A percentile compares a stretch with the other conserved stretches of the same genome.
These are phyloP conservation scores for Wickerhamiella infanticola DNA, from an alignment of 1,139 yeast genomes.

Conservation along the genomic window DNA sequence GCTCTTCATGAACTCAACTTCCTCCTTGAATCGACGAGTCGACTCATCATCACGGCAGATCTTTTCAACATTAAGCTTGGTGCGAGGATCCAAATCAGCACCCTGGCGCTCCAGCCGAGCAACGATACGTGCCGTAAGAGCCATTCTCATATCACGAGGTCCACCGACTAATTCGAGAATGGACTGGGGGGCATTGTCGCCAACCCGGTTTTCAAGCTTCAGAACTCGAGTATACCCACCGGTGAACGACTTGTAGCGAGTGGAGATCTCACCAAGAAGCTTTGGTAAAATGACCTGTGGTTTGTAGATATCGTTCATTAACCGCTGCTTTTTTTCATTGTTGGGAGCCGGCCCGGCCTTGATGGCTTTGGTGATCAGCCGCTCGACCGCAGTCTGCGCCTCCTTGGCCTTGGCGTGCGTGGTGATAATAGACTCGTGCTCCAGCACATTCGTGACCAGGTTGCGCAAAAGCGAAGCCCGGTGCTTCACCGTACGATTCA, in stretches of 20 bases:
- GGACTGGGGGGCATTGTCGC: constrained; percentile 86
- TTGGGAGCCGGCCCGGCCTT: constrained; percentile 6
- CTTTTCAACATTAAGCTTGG: constrained; percentile 41
- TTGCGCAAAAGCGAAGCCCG: constrained; percentile 42
- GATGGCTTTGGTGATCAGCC: constrained; percentile 38
- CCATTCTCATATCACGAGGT: constrained; percentile 56
- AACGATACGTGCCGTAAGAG: constrained; percentile 64
- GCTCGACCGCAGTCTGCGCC: constrained; percentile 41
- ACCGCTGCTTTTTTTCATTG: constrained; percentile 5
- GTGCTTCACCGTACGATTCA: constrained; percentile 32
- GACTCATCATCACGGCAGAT: constrained; percentile 40
- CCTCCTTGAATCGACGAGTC: constrained; percentile 32
- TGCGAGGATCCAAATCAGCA: constrained; percentile 43
- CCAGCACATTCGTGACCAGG: constrained; percentile 48
- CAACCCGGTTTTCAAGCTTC: constrained; percentile 70
- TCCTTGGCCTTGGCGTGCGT: constrained; percentile 61
- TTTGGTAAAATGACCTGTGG: constrained; percentile 38
- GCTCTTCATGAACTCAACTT: constrained; percentile 50
- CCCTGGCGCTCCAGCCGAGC: constrained; percentile 64
- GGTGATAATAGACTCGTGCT: constrained; percentile 52
- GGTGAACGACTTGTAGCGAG: constrained; percentile 44
- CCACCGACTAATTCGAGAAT: constrained; percentile 79
- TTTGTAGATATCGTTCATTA: constrained; percentile 23
- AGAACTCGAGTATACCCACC: constrained; percentile 84
- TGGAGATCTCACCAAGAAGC: constrained; percentile 46